Base-by-base conservation (phyloP, 179 eudicot species). In the Patellifolia procumbens region DNA sequence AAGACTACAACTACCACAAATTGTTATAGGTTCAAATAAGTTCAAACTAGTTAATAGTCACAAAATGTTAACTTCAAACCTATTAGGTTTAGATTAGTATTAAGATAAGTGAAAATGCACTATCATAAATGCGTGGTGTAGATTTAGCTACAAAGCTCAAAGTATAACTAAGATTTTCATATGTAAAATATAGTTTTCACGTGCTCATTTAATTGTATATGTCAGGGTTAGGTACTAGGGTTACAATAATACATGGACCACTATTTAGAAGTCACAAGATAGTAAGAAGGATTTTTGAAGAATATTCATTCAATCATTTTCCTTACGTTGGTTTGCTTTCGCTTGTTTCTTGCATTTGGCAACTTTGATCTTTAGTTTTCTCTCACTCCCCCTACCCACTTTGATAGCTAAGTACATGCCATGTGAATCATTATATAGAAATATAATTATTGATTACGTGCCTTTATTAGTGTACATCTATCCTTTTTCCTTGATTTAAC, bases 301-400 rank as follows among this genome's bases (percentile, higher is more conserved):
- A 39, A 39, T 39, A 39, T 39, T 9, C 43, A 39, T 39, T 39
- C 43, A 39, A 39, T 71, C 63, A 35, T 34, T 53, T 52, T 20
- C 32, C 62, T 39, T 8, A 17, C 7, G 10, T 51, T 75, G 49
- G 71, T 24, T 31, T 43, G 55, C 31, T 70, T 19, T 49, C 39
- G 55, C 56, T 78, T 78, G 76, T 63, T 63, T 72, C 32, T 78
- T 78, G 65, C 56, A 29, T 64, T 72, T 63, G 76, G 34, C 66
- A 72, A 20, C 26, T 51, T 60, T 70, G 48, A n/a, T 52, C 2
- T 46, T 3, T 64, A 19, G 63, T 72, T 28, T 19, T 51, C 19
- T 39, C 8, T n/a, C n/a, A n/a, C n/a, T 43, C 43, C 10, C 29
- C 31, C 39, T 42, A 35, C 26, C 48, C 53, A 17, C 10, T 53